These are phyloP conservation scores for Solanum acaule DNA, from an alignment of 257 asterid genomes.

Conservation along the genomic window DNA sequence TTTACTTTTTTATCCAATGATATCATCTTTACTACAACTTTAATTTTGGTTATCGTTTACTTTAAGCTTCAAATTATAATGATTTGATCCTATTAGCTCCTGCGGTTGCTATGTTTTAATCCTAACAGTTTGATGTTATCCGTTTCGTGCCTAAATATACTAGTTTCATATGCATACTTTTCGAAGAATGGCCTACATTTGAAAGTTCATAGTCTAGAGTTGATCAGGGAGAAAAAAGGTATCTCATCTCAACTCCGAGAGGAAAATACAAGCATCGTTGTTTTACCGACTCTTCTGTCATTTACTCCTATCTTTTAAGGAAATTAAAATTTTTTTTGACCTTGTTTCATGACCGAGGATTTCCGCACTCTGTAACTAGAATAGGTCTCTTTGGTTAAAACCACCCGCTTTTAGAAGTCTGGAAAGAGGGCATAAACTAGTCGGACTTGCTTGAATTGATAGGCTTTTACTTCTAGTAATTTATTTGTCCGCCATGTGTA, in stretches of 20 bases:
- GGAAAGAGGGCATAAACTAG: too few relatives aligned
- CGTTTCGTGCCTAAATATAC: not conserved
- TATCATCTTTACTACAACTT: not conserved
- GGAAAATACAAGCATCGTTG: too few relatives aligned
- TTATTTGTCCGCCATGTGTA: not conserved
- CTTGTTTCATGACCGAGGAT: too few relatives aligned
- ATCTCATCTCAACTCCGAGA: too few relatives aligned
- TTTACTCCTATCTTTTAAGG: too few relatives aligned
- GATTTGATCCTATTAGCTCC: not conserved
- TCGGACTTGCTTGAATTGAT: too few relatives aligned
- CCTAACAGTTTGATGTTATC: not conserved
- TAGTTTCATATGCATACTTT: not conserved
- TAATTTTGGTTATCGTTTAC: not conserved
- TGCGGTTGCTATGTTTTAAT: not conserved
- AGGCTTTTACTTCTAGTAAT: too few relatives aligned
- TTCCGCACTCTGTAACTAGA: too few relatives aligned
- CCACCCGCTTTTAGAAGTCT: too few relatives aligned
- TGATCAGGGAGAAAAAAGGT: not conserved
- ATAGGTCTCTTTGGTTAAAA: too few relatives aligned
- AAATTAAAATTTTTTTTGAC: too few relatives aligned
- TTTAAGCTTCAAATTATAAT: not conserved
- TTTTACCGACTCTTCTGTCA: too few relatives aligned
- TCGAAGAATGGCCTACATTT: not conserved
- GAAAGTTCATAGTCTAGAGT: not conserved
- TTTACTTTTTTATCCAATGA: not conserved